Conservation (phyloP, 345 rosid species). For the Schrenkiella parvula region DNA sequence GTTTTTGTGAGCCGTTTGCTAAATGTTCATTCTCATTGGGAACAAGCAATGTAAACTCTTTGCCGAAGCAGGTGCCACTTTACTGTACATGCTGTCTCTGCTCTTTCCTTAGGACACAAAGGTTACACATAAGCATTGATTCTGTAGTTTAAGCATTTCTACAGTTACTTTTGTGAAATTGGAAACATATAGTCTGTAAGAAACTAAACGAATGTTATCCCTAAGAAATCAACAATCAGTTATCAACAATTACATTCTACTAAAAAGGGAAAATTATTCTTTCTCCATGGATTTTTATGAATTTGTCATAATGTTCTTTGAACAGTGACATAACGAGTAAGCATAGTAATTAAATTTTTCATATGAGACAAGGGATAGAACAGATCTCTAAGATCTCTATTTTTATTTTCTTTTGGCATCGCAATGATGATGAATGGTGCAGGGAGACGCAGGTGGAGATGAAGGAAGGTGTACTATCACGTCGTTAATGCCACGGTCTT, state of each 20-base stretch:
- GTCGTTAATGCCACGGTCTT: conserved; percentile 60
- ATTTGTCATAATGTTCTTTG: conserved; percentile 25
- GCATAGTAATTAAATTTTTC: neutral
- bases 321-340: conserved; percentile 21
- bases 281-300: conserved; percentile 1
- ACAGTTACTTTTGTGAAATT: neutral
- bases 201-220: neutral
- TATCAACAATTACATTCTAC: neutral
- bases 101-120: neutral
- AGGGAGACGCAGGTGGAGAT: neutral
- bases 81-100: conserved; percentile 13
- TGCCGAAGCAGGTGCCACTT: neutral
- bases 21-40: neutral
- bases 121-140: neutral
- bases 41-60: neutral
- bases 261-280: conserved; percentile 8
- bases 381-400: neutral
- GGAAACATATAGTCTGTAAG: neutral
- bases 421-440: conserved; percentile 7
- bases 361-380: neutral
- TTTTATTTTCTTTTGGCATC: neutral
- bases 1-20: neutral
- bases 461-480: conserved; percentile 11
- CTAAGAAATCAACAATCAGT: neutral
- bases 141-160: neutral